phyloP scores from a whole-genome alignment of 2,329 filamentous ascomycete species.

The Clonostachys rosea region DNA sequence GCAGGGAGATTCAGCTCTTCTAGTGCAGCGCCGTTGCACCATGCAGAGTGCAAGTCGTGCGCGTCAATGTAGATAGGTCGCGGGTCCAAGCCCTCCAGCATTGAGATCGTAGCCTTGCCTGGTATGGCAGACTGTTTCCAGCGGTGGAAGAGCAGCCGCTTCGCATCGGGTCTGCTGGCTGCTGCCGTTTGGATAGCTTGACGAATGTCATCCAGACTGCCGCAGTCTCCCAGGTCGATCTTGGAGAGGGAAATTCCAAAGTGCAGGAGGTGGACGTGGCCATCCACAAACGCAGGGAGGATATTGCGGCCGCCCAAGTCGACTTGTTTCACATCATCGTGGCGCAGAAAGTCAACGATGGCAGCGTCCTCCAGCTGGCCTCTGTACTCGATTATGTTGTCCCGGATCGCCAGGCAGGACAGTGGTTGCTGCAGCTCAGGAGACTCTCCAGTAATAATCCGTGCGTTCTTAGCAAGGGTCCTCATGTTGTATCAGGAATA shows the following conservation, averaged over 20 bases:
- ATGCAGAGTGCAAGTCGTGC: conserved; percentile 35
- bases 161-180: conserved; percentile 24
- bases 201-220: conserved; percentile 36
- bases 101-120: conserved; percentile 26
- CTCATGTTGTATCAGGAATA: no score
- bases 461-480: no score
- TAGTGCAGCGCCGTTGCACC: conserved; percentile 38
- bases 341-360: neutral
- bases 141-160: conserved; percentile 30
- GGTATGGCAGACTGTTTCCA: conserved; percentile 40
- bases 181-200: conserved; percentile 31
- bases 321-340: conserved; percentile 12
- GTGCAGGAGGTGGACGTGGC: conserved; percentile 44
- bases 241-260: conserved; percentile 43
- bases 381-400: no score
- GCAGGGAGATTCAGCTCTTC: conserved; percentile 24
- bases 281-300: conserved; percentile 46
- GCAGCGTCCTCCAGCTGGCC: neutral
- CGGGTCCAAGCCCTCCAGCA: conserved; percentile 36
- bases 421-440: no score
- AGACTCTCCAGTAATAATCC: no score
- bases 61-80: conserved; percentile 38
- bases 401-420: no score
- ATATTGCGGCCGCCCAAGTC: conserved; percentile 21
- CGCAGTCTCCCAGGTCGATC: conserved; percentile 33